Evolutionary conservation across 148 eudicot genomes (phyloP).

Genomic region (Suaeda aralocaspica): DNA sequence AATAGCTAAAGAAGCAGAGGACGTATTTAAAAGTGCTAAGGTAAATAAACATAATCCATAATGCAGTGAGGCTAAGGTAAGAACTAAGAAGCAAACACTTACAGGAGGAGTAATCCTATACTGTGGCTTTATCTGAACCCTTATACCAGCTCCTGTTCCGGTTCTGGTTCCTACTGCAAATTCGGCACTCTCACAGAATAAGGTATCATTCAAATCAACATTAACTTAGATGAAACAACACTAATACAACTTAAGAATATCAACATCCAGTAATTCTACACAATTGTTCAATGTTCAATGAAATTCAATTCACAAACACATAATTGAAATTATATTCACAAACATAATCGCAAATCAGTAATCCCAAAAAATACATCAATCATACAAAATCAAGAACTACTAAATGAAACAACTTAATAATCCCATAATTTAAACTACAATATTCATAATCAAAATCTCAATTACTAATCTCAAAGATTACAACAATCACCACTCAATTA

Average conservation of each 20-base stretch:
- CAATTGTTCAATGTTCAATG: background rate
- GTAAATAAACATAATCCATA: background rate
- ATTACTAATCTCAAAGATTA: background rate
- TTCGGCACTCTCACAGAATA: background rate
- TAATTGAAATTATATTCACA: background rate
- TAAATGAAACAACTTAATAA: background rate
- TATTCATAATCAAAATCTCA: background rate
- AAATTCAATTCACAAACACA: background rate
- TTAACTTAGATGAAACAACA: background rate
- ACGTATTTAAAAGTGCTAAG: background rate
- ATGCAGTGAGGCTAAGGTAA: background rate
- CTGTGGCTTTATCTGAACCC: conserved; percentile 71
- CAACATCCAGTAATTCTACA: background rate
- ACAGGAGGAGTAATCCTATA: conserved; percentile 90
- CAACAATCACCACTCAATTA: background rate
- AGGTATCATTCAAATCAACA: background rate
- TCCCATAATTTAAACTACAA: background rate
- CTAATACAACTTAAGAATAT: background rate
- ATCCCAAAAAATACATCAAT: background rate
- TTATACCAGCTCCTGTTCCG: conserved; percentile 79
- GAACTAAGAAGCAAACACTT: conserved; percentile 22
- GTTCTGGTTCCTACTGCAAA: too few species aligned
- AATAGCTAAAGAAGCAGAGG: too few species aligned
- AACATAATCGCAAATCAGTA: background rate
- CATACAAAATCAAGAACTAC: too few species aligned